phyloP scores from a whole-genome alignment of 768 basidiomycete genomes.

The Pseudohyphozyma bogoriensis region DNA sequence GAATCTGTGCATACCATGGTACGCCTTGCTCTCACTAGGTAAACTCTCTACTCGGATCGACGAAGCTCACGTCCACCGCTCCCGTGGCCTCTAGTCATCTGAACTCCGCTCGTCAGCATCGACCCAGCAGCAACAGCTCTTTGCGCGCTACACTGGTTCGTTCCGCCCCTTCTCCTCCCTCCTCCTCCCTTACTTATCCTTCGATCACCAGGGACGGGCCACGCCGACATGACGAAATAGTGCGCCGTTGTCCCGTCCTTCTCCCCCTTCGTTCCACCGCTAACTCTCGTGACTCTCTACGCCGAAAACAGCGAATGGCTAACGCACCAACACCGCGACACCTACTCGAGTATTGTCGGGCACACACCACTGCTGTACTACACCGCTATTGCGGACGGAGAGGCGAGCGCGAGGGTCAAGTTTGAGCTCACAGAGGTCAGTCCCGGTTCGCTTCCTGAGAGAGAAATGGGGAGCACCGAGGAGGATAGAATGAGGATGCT shows the following conservation, averaged over 20 bases:
- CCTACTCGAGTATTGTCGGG: slow-evolving; percentile 82
- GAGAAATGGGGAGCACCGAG: background rate
- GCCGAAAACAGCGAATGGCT: slow-evolving; percentile 70
- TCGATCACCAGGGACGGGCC: slow-evolving; percentile 66
- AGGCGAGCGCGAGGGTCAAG: slow-evolving; percentile 73
- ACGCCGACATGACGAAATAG: slow-evolving; percentile 95
- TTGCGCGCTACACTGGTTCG: slow-evolving; percentile 42
- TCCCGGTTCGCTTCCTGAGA: background rate
- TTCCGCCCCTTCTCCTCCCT: background rate
- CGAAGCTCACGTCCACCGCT: no score
- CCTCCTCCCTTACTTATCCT: background rate
- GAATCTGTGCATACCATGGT: no score
- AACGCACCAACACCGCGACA: slow-evolving; percentile 94
- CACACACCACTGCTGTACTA: slow-evolving; percentile 78
- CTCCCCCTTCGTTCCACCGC: background rate
- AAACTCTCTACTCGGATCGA: no score
- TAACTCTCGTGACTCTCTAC: background rate
- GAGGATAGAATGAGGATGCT: background rate
- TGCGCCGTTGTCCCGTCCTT: slow-evolving; percentile 42
- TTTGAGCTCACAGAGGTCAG: slow-evolving; percentile 94
- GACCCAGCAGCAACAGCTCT: slow-evolving; percentile 79
- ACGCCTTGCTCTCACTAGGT: no score
- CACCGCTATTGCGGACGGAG: slow-evolving; percentile 85
- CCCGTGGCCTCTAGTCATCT: no score
- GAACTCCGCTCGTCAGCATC: no score